Percentiles rank a stretch among this genome's conserved stretches.
Conservation (phyloP, 805 yeast genomes). For the Kazachstania taianensis region DNA sequence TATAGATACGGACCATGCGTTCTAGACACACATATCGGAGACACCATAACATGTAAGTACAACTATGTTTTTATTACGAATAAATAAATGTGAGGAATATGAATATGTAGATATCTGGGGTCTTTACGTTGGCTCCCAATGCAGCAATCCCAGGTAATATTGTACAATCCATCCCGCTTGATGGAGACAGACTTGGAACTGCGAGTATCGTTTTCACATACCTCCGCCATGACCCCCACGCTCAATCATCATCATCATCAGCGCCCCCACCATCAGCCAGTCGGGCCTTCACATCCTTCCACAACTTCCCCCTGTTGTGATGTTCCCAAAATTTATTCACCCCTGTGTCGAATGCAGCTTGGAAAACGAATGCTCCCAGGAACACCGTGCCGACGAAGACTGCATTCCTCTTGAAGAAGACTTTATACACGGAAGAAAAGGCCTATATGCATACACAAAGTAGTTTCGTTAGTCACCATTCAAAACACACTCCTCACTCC, state of each 20-base stretch:
- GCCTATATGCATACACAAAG: slow-evolving; percentile 7
- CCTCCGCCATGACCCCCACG: too few relatives aligned
- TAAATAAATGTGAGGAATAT: neutral
- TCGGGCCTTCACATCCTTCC: slow-evolving; percentile 62
- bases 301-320: slow-evolving; percentile 78
- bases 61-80: too few relatives aligned
- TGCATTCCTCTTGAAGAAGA: slow-evolving; percentile 81
- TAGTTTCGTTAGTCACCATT: too few relatives aligned
- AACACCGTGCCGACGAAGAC: slow-evolving; percentile 75
- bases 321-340: slow-evolving; percentile 62
- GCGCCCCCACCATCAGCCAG: slow-evolving; percentile 47
- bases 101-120: neutral
- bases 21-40: too few relatives aligned
- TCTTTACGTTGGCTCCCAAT: too few relatives aligned
- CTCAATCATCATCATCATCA: slow-evolving; percentile 58
- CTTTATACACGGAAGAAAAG: slow-evolving; percentile 47
- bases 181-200: too few relatives aligned
- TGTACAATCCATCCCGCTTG: too few relatives aligned
- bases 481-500: too few relatives aligned
- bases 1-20: too few relatives aligned
- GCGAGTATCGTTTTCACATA: too few relatives aligned
- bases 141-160: too few relatives aligned
- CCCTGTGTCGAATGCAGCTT: slow-evolving; percentile 59
- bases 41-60: too few relatives aligned
- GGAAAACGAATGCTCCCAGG: slow-evolving; percentile 78